Evolutionary conservation across 331 rosid species (phyloP).

Genomic region (Acacia pycnantha): DNA sequence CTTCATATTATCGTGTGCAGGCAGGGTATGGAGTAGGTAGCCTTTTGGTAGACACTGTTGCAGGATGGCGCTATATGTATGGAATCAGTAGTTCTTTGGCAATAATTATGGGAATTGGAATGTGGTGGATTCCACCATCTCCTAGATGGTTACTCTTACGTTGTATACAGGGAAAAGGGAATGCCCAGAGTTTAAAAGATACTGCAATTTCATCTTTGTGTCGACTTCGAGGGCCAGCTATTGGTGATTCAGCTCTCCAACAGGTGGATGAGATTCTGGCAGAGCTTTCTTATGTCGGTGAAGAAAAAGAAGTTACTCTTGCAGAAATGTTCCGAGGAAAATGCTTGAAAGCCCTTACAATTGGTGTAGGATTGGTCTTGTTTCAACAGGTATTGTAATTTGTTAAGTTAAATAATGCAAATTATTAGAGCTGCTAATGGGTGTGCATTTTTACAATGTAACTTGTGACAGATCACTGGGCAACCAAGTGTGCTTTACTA

Average conservation of each 20-base stretch:
- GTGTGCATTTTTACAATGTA: slow-evolving; percentile 36
- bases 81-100: slow-evolving; percentile 69
- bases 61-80: slow-evolving; percentile 94
- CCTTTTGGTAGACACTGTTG: slow-evolving; percentile 62
- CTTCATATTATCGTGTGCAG: slow-evolving; percentile 45
- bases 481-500: slow-evolving; percentile 99
- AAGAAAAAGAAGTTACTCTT: slow-evolving; percentile 59
- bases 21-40: slow-evolving; percentile 86
- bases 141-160: slow-evolving; percentile 93
- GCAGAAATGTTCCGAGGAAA: slow-evolving; percentile 80
- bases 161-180: slow-evolving; percentile 74
- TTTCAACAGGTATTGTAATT: slow-evolving; percentile 84
- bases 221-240: slow-evolving; percentile 60
- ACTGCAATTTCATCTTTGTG: slow-evolving; percentile 51
- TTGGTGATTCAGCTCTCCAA: slow-evolving; percentile 58
- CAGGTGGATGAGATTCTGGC: slow-evolving; percentile 78
- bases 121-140: slow-evolving; percentile 89
- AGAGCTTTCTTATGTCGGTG: slow-evolving; percentile 75
- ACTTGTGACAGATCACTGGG: slow-evolving; percentile 82
- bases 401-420: slow-evolving; percentile 28
- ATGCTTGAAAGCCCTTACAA: slow-evolving; percentile 71
- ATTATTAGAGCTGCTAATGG: slow-evolving; percentile 14
- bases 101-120: slow-evolving; percentile 82
- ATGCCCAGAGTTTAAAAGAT: slow-evolving; percentile 48
- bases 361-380: slow-evolving; percentile 82